Evolutionary conservation across 1,284 basidiomycete genomes (phyloP), one percentile per base, ranked within the genome.

Genomic region (Meripilus lineatus): DNA sequence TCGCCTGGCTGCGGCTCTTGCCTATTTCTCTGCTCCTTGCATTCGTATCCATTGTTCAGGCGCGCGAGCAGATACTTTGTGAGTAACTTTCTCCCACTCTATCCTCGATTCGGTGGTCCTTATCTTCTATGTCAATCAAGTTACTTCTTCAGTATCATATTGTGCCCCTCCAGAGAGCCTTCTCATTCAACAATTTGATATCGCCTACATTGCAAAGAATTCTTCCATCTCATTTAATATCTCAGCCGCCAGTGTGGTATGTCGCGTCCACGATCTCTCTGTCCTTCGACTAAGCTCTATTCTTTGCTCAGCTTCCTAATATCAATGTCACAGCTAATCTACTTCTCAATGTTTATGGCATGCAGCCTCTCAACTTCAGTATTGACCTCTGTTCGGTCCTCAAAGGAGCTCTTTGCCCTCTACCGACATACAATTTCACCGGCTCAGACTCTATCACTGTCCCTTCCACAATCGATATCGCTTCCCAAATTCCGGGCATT

Each of bases 121-220:
- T n/a, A 8, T 30, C 28, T 30, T n/a, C n/a, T 8, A 30, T n/a
- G 10, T 30, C 28, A 8, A 36, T 50, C 37, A 44, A 86, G 84
- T 84, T 64, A 90, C 91, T 32, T 89, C 89, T 34, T 87, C 89
- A 42, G 89, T 93, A 53, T 85, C 89, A 15, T 93, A 93, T 63
- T 94, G 91, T 66, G 71, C 84, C 41, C 83, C 87, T 32, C 86
- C 89, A 33, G 80, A 84, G 61, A 77, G 80, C 26, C 73, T 94
- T 50, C 79, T 92, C 54, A 75, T 94, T 38, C 78, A 90, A 62
- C 77, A 84, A 54, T 89, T 94, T 59, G 81, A 91, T 56, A 68
- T 93, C 47, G 70, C 77, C 7, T 93, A 89, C 62, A 81, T 83
- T 53, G 72, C 77, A 38, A 57, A 68, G 45, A 93, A 92, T 58